Conservation (phyloP, 768 basidiomycete genomes). For the Trametes maxima region DNA sequence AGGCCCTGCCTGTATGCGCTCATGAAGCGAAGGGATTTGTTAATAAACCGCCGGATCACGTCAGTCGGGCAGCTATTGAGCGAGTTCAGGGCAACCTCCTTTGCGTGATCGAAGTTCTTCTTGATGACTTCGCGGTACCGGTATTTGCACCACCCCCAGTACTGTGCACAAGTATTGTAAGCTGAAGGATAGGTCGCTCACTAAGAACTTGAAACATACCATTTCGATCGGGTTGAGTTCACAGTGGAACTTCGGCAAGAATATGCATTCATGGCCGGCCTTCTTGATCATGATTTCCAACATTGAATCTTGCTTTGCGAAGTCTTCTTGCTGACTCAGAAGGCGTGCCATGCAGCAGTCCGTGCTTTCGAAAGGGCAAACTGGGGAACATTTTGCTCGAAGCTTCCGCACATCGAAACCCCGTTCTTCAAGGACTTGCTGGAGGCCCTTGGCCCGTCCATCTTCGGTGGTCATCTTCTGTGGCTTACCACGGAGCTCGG, state of each 20-base stretch:
- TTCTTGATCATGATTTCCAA: constrained; percentile 23
- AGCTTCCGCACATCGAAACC: too few species aligned
- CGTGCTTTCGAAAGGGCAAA: not conserved
- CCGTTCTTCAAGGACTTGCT: too few species aligned
- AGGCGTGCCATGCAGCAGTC: too few species aligned
- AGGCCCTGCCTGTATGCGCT: constrained; percentile 39
- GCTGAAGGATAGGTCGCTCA: not conserved
- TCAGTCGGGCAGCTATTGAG: constrained; percentile 42
- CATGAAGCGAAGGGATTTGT: constrained; percentile 40
- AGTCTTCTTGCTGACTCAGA: too few species aligned
- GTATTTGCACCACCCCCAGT: constrained; percentile 43
- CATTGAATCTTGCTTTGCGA: too few species aligned
- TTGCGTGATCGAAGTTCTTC: constrained; percentile 36
- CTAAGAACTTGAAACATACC: constrained; percentile 28
- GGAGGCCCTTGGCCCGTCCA: too few species aligned
- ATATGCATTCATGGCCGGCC: constrained; percentile 41
- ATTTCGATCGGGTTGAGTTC: constrained; percentile 52
- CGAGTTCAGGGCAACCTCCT: constrained; percentile 29
- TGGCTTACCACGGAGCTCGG: too few species aligned
- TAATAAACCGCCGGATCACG: constrained; percentile 40
- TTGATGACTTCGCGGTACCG: constrained; percentile 36
- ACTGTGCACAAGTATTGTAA: constrained; percentile 2
- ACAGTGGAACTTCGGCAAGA: constrained; percentile 49
- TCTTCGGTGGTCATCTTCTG: too few species aligned
- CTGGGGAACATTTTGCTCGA: not conserved